A percentile compares a stretch with the other conserved stretches of the same genome.
phyloP scores from a whole-genome alignment of 2,329 filamentous ascomycete genomes.

The Ceratocystis alfenasii region DNA sequence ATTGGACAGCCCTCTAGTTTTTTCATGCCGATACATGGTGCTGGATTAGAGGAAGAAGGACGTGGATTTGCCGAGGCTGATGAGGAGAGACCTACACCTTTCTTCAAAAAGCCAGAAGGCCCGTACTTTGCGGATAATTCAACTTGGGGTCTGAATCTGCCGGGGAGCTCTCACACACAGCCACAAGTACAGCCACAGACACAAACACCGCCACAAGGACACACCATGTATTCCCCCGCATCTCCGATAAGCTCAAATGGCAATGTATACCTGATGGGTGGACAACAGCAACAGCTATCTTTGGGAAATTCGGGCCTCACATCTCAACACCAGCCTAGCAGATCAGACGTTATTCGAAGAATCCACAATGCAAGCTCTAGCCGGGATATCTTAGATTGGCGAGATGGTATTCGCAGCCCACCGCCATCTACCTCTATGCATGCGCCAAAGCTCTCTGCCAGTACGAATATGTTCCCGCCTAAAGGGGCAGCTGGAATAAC shows the following conservation, averaged over 20 bases:
- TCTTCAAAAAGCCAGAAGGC: slow-evolving; percentile 40
- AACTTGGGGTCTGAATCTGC: slow-evolving; percentile 39
- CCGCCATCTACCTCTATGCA: slow-evolving; percentile 24
- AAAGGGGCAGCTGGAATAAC: slow-evolving; percentile 21
- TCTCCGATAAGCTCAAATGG: background rate
- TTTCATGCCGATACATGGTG: slow-evolving; percentile 12
- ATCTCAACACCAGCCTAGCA: background rate
- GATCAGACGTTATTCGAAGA: background rate
- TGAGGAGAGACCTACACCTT: slow-evolving; percentile 44
- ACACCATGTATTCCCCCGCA: slow-evolving; percentile 8
- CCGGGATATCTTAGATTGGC: slow-evolving; percentile 15
- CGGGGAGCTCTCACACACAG: slow-evolving; percentile 33
- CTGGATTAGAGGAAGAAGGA: slow-evolving; percentile 62
- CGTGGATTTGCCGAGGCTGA: slow-evolving; percentile 73
- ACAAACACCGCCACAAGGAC: background rate
- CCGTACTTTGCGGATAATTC: slow-evolving; percentile 44
- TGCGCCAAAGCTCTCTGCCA: slow-evolving; percentile 32
- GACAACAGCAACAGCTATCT: background rate
- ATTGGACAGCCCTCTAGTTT: slow-evolving; percentile 38
- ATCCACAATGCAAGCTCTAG: slow-evolving; percentile 13
- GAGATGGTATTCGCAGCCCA: slow-evolving; percentile 15
- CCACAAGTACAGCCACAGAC: slow-evolving; percentile 24
- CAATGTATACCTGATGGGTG: background rate
- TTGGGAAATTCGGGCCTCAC: background rate
- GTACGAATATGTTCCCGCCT: slow-evolving; percentile 28